These are phyloP conservation scores for Leucocoprinus gongylophorus DNA, from an alignment of 1,284 basidiomycete species.

Conservation along the genomic window DNA sequence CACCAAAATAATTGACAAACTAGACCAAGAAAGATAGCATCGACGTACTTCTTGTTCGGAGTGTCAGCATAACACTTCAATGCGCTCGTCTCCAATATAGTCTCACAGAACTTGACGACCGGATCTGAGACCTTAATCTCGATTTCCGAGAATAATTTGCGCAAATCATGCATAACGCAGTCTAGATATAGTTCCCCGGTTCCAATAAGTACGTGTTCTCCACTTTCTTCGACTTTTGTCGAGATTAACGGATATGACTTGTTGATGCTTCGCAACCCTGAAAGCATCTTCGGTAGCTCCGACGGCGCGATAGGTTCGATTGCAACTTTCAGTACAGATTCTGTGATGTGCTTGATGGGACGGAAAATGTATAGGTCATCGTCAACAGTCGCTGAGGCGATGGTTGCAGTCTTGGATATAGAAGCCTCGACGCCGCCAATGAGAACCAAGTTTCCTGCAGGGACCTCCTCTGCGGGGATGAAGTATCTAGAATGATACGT, in stretches of 20 bases:
- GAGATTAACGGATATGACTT: constrained; percentile 93
- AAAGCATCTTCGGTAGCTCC: constrained; percentile 97
- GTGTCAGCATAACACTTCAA: constrained; percentile 99
- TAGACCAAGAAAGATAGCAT: constrained; percentile 4
- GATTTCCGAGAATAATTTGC: constrained; percentile 91
- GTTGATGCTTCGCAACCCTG: constrained; percentile 94
- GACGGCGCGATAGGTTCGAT: constrained; percentile 98
- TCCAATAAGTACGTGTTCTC: constrained; percentile 95
- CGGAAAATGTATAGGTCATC: constrained; percentile 91
- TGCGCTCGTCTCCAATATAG: constrained; percentile 95
- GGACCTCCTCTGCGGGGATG: constrained; percentile 81
- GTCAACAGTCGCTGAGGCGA: constrained; percentile 67
- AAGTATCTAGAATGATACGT: constrained; percentile 60
- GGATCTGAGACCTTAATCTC: constrained; percentile 99
- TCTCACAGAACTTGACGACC: constrained; percentile 97
- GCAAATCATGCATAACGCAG: constrained; percentile 93
- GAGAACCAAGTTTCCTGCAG: constrained; percentile 90
- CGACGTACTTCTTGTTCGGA: constrained; percentile 89
- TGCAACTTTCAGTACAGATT: constrained; percentile 97
- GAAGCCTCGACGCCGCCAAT: constrained; percentile 91
- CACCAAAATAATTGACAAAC: constrained; percentile 12
- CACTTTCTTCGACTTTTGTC: constrained; percentile 98
- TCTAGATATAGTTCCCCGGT: constrained; percentile 98
- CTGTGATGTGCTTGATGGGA: constrained; percentile 93
- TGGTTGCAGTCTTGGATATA: constrained; percentile 92